phyloP scores from a whole-genome alignment of 306 rosid species.

The Cucurbita maxima region DNA sequence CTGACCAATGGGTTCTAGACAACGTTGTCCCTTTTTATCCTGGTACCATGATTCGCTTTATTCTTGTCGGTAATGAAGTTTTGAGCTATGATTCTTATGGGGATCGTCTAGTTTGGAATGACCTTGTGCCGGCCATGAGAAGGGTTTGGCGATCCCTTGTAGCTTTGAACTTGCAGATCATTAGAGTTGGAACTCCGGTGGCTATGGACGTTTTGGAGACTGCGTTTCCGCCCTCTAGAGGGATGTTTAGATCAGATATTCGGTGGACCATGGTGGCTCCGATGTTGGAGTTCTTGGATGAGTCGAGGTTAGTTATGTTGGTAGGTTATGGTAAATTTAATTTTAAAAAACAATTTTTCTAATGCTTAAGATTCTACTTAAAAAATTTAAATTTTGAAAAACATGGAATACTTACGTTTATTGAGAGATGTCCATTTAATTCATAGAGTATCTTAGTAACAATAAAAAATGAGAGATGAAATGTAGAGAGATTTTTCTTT shows the following conservation, averaged over 20 bases:
- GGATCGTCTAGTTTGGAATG: slow-evolving; percentile 38
- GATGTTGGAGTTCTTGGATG: slow-evolving; percentile 40
- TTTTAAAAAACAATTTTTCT: too few species aligned
- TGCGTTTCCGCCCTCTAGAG: slow-evolving; percentile 49
- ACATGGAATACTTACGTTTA: too few species aligned
- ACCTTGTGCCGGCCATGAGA: slow-evolving; percentile 67
- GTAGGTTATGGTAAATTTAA: too few species aligned
- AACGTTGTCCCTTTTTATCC: slow-evolving; percentile 51
- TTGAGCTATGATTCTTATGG: slow-evolving; percentile 35
- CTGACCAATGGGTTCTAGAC: slow-evolving; percentile 58
- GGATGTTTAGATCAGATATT: slow-evolving; percentile 27
- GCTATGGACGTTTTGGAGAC: slow-evolving; percentile 62
- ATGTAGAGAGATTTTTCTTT: too few species aligned
- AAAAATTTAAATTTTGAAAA: too few species aligned
- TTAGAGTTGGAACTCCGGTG: slow-evolving; percentile 61
- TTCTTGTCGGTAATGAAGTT: slow-evolving; percentile 73
- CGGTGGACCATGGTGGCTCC: slow-evolving; percentile 32
- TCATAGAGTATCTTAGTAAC: too few species aligned
- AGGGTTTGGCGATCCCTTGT: slow-evolving; percentile 34
- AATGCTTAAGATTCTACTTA: too few species aligned
- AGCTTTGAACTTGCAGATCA: slow-evolving; percentile 16
- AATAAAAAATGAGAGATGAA: too few species aligned
- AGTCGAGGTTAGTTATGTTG: slow-evolving; percentile 16
- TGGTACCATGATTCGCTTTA: slow-evolving; percentile 33
- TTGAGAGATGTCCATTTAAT: too few species aligned